Conservation (phyloP, 2,329 filamentous ascomycete species). For the Phaeosphaeriaceae sp. region DNA sequence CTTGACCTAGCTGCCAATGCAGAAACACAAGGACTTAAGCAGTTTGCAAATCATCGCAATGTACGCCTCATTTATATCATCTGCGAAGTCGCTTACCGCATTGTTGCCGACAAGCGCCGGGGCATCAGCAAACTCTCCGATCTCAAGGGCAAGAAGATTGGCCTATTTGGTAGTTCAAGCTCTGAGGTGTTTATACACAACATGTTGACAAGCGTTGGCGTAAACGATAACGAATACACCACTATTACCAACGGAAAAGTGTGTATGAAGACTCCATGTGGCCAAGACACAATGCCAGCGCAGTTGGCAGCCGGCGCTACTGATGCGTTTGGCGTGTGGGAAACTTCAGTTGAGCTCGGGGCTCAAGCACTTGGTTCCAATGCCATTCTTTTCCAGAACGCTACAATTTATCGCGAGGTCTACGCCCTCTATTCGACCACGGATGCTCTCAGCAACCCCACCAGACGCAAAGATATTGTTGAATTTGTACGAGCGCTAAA, state of each 20-base stretch:
- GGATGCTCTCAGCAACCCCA: conserved; percentile 24
- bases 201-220: conserved; percentile 25
- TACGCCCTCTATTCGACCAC: conserved; percentile 33
- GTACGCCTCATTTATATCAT: conserved; percentile 38
- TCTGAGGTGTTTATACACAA: conserved; percentile 28
- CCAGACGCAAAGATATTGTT: conserved; percentile 30
- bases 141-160: conserved; percentile 35
- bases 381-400: conserved; percentile 29
- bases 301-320: conserved; percentile 20
- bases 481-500: conserved; percentile 33
- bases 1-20: conserved; percentile 38
- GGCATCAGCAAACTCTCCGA: conserved; percentile 25
- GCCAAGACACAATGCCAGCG: conserved; percentile 18
- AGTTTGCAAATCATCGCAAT: conserved; percentile 29
- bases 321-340: conserved; percentile 38
- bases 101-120: conserved; percentile 27
- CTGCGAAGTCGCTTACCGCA: conserved; percentile 35
- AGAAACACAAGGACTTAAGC: conserved; percentile 36
- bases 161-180: conserved; percentile 20
- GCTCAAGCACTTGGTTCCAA: conserved; percentile 21
- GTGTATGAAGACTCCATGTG: conserved; percentile 33
- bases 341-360: conserved; percentile 32
- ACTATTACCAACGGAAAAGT: conserved; percentile 17
- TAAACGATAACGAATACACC: conserved; percentile 22
- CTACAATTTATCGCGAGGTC: conserved; percentile 31